Base-by-base conservation (phyloP, 805 yeast genomes). In the Ogataea dorogensis region DNA sequence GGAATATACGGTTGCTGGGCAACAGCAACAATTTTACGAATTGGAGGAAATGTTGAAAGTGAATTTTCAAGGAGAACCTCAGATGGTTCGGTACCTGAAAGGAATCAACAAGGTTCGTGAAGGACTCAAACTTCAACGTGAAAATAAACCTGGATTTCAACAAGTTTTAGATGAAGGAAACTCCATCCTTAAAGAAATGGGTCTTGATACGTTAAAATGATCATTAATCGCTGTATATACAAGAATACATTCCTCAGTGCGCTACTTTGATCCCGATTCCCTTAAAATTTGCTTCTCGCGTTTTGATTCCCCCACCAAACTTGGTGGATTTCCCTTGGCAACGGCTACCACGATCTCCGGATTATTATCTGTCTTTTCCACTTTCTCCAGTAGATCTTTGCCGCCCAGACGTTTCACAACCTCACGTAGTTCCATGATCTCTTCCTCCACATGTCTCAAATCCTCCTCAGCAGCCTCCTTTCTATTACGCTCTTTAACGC, bases 401-500 rank as follows among this genome's bases (percentile, higher is more conserved):
- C 29, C 27, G 58, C 54, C 38, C 68, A 60, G 33, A 67, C 68
- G 22, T 16, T 31, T 38, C 32, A 81, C 56, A 56, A 77, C 73
- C 28, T 54, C 50, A 61, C 73, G 73, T 40, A 81, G 56, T 43
- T 68, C 70, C 30, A 71, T 79, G 29, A 86, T 79, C 51, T 86
- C 91, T 35, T 74, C 78, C 54, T 86, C 91, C 14, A 86, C 61
- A 3, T 77, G 70, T 33, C 70, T 61, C 24, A 86, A 80, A 54
- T 86, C 94, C 50, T 81, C 88, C n/a, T 75, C 77, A 5, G 85
- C 73, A 0, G 73, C 68, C 38, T 79, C 87, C 40, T 81, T 70
- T 42, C 86, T 72, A 24, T 65, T 64, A 36, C 64, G 58, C 44
- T 81, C 86, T 60, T 82, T 83, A 51, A 72, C 70, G 25, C 86